Conservation (phyloP, 2,329 filamentous ascomycete genomes). For the Cyclaneusma minus region DNA sequence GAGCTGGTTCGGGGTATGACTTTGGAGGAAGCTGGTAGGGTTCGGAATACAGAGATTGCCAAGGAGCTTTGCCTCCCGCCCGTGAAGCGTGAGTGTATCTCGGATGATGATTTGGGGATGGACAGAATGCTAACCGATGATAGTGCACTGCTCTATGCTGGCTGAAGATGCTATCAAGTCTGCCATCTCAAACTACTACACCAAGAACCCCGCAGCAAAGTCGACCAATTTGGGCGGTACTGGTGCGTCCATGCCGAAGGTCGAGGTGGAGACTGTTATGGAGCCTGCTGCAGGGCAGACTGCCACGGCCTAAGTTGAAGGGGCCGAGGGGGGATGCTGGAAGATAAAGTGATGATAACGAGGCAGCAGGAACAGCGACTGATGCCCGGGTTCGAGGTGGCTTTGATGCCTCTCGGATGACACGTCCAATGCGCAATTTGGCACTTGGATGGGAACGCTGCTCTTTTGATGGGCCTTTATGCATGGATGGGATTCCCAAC, state of each 20-base stretch:
- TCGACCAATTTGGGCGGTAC: conserved; percentile 66
- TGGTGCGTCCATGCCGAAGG: conserved; percentile 48
- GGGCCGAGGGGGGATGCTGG: too few relatives aligned
- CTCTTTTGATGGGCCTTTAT: too few relatives aligned
- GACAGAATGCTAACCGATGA: conserved; percentile 13
- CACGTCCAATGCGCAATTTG: too few relatives aligned
- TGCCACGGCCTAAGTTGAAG: too few relatives aligned
- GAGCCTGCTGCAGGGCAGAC: conserved; percentile 23
- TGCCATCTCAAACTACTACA: conserved; percentile 81
- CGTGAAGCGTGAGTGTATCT: conserved; percentile 55
- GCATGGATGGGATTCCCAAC: too few relatives aligned
- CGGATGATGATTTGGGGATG: conserved; percentile 2
- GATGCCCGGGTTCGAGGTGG: too few relatives aligned
- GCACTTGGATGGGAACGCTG: too few relatives aligned
- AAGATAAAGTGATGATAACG: too few relatives aligned
- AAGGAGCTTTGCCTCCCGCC: conserved; percentile 85
- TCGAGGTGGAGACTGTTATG: conserved; percentile 41
- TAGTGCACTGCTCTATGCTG: conserved; percentile 84
- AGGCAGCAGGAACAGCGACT: too few relatives aligned
- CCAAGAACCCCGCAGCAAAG: conserved; percentile 68
- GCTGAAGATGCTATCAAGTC: conserved; percentile 89
- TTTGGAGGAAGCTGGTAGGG: conserved; percentile 78
- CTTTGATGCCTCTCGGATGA: too few relatives aligned
- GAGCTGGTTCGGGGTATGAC: conserved; percentile 94
- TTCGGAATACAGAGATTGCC: conserved; percentile 96